Evolutionary conservation across 2,329 filamentous ascomycete species (phyloP).

Genomic region (Colletotrichum shisoi): DNA sequence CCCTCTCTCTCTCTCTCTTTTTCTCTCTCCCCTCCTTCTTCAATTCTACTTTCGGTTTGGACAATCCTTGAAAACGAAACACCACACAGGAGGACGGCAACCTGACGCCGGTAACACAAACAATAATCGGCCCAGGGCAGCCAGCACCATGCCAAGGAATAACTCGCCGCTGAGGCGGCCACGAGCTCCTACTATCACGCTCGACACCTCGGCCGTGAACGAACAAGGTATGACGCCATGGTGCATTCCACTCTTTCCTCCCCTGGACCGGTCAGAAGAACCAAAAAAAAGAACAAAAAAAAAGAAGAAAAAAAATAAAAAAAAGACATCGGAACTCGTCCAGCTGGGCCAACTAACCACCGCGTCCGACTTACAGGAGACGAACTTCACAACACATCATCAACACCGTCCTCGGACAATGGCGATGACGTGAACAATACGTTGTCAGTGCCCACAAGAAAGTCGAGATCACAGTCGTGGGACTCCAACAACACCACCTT

Average conservation of each 20-base stretch:
- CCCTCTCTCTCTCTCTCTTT: background rate
- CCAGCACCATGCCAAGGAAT: slow-evolving; percentile 26
- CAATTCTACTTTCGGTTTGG: background rate
- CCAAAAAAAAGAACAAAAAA: background rate
- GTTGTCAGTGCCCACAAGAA: slow-evolving; percentile 39
- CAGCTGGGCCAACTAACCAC: slow-evolving; percentile 22
- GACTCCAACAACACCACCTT: slow-evolving; percentile 38
- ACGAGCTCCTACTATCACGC: slow-evolving; percentile 40
- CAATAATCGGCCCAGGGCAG: background rate
- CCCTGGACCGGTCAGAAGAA: slow-evolving; percentile 14
- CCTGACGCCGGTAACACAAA: background rate
- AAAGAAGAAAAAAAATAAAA: no score
- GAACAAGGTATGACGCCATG: slow-evolving; percentile 39
- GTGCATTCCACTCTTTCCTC: slow-evolving; percentile 12
- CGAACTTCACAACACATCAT: slow-evolving; percentile 21
- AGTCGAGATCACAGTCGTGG: slow-evolving; percentile 38
- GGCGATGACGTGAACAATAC: slow-evolving; percentile 38
- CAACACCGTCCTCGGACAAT: slow-evolving; percentile 30
- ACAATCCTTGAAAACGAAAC: background rate
- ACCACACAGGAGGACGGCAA: background rate
- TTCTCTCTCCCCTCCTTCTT: no score
- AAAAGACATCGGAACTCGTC: background rate
- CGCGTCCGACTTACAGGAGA: slow-evolving; percentile 20
- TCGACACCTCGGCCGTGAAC: slow-evolving; percentile 39
- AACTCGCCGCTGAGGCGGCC: slow-evolving; percentile 32